Conservation (phyloP, 1,284 basidiomycete genomes). For the Caloboletus inedulis region DNA sequence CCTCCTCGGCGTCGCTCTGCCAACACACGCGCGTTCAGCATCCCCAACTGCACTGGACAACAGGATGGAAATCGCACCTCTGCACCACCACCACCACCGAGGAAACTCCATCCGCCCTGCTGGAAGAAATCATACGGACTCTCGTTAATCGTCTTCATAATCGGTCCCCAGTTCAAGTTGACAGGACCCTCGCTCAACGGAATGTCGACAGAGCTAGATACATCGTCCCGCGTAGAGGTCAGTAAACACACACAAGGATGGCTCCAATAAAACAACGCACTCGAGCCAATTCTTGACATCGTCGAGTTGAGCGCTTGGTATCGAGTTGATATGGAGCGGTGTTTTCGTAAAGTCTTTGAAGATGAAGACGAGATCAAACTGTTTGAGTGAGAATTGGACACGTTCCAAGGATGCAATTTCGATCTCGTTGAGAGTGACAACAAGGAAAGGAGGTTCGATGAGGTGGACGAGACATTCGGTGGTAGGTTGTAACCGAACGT, state of each 20-base stretch:
- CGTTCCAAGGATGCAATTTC: conserved; percentile 97
- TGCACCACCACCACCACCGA: conserved; percentile 61
- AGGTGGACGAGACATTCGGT: conserved; percentile 97
- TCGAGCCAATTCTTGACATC: conserved; percentile 99
- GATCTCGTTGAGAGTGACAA: conserved; percentile 92
- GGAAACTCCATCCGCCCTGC: conserved; percentile 96
- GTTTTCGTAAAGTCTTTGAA: conserved; percentile 94
- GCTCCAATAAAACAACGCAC: conserved; percentile 47
- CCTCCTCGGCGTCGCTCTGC: conserved; percentile 67
- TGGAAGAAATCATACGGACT: conserved; percentile 96
- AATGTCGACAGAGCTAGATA: conserved; percentile 86
- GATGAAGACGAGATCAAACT: conserved; percentile 96
- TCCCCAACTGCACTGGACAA: neutral
- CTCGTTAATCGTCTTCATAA: conserved; percentile 97
- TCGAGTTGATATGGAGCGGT: conserved; percentile 94
- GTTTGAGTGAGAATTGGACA: conserved; percentile 94
- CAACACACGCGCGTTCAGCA: neutral
- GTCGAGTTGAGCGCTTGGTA: conserved; percentile 87
- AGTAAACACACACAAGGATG: conserved; percentile 5
- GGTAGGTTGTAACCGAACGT: conserved; percentile 92
- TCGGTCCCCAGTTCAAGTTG: conserved; percentile 97
- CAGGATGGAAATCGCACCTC: conserved; percentile 44
- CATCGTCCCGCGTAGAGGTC: neutral
- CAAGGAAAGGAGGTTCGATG: conserved; percentile 93
- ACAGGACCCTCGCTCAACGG: conserved; percentile 95